Conservation (phyloP, 176 grass and related monocot genomes). For the Paspalum vaginatum region DNA sequence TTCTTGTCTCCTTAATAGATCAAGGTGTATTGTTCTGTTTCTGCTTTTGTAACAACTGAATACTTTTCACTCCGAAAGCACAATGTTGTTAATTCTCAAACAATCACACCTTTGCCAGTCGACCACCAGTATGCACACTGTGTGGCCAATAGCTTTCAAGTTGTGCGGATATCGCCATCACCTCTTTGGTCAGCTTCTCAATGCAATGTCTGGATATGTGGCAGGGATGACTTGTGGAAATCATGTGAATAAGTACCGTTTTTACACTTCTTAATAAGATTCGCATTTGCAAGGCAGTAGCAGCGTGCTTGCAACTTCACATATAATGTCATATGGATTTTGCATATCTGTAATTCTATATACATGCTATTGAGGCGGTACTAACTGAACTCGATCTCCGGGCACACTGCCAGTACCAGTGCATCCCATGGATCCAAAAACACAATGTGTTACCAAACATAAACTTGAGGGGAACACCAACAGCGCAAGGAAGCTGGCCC, state of each 20-base stretch:
- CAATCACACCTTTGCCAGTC: background rate
- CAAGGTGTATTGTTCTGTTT: background rate
- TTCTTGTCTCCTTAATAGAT: background rate
- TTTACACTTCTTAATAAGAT: background rate
- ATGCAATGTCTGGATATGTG: constrained; percentile 50
- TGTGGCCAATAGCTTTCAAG: background rate
- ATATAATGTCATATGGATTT: background rate
- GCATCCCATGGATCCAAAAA: background rate
- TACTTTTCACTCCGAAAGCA: background rate
- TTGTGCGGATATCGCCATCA: too few species aligned
- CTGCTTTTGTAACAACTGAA: background rate
- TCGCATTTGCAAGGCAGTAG: background rate
- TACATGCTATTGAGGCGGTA: background rate
- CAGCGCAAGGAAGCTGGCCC: too few species aligned
- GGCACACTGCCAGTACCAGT: background rate
- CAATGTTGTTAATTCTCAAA: background rate
- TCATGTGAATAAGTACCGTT: background rate
- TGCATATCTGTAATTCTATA: background rate
- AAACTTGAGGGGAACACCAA: too few species aligned
- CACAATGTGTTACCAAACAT: too few species aligned
- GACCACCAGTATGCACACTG: background rate
- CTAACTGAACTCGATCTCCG: background rate
- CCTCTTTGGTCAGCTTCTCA: constrained; percentile 40
- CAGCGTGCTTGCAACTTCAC: background rate
- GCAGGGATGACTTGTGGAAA: constrained; percentile 22